A percentile compares a stretch with the other conserved stretches of the same genome.
phyloP scores from a whole-genome alignment of 768 basidiomycete species.

The Tricholoma sp. region DNA sequence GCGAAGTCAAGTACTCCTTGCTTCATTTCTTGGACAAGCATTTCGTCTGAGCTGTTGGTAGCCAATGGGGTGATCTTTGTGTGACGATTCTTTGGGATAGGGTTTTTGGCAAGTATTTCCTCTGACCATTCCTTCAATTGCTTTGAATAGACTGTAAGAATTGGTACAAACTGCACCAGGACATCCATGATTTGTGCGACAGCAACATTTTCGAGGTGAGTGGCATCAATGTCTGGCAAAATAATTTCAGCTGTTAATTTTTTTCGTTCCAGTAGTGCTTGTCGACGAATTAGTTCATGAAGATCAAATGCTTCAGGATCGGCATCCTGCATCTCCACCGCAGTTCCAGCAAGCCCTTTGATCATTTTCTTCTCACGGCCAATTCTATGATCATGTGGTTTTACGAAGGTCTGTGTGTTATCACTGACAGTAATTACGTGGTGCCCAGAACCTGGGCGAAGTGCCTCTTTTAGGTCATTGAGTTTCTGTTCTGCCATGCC shows the following conservation, averaged over 20 bases:
- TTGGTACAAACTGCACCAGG: constrained; percentile 9
- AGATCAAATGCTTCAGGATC: constrained; percentile 17
- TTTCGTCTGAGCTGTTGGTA: constrained; percentile 15
- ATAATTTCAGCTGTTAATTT: constrained; percentile 11
- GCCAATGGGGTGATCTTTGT: constrained; percentile 13
- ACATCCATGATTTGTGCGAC: constrained; percentile 9
- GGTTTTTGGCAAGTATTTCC: constrained; percentile 5
- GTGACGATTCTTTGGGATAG: constrained; percentile 3
- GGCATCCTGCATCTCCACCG: constrained; percentile 14
- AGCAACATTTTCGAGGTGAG: constrained; percentile 12
- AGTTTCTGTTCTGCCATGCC: constrained; percentile 10
- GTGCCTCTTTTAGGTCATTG: constrained; percentile 5
- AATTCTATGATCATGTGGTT: constrained; percentile 11
- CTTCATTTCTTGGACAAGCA: constrained; percentile 15
- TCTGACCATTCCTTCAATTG: constrained; percentile 4
- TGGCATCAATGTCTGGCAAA: constrained; percentile 10
- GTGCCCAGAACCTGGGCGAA: neutral
- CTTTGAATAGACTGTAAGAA: constrained; percentile 8
- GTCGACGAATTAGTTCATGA: constrained; percentile 5
- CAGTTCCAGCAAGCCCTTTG: constrained; percentile 15
- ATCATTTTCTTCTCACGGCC: constrained; percentile 16
- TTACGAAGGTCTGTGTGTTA: constrained; percentile 15
- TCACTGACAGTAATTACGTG: constrained; percentile 8
- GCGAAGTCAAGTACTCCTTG: constrained; percentile 15
- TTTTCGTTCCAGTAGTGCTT: constrained; percentile 11